A percentile compares a stretch with the other conserved stretches of the same genome.
Evolutionary conservation across 78 protist genomes (phyloP).

Genomic region (Polysphondylium violaceum): DNA sequence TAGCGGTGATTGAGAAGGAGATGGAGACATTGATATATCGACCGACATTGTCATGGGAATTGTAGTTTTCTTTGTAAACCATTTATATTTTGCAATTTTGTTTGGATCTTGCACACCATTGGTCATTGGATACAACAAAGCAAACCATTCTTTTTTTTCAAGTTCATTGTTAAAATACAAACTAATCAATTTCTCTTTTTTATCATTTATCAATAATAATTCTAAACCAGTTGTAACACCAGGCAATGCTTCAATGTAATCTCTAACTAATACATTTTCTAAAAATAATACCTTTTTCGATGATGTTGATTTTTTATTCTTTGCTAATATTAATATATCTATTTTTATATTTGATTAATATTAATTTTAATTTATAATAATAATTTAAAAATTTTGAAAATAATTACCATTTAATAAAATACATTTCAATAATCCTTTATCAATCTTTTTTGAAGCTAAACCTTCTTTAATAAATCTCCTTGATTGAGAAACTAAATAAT

Average conservation of each 20-base stretch:
- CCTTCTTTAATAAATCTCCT: constrained; percentile 58
- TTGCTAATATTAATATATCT: constrained; percentile 45
- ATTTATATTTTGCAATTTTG: constrained; percentile 23
- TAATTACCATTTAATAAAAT: constrained; percentile 64
- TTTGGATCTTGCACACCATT: constrained; percentile 13
- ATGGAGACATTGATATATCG: constrained; percentile 15
- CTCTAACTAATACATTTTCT: constrained; percentile 36
- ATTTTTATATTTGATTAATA: not conserved
- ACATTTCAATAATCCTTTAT: constrained; percentile 48
- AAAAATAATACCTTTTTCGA: constrained; percentile 5
- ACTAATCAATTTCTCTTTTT: constrained; percentile 47
- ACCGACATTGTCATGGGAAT: not conserved
- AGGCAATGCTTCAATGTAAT: constrained; percentile 18
- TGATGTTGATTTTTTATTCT: constrained; percentile 46
- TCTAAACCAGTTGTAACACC: constrained; percentile 55
- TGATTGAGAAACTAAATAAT: constrained; percentile 8
- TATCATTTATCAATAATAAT: constrained; percentile 18
- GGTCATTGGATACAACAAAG: constrained; percentile 9
- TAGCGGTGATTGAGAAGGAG: not conserved
- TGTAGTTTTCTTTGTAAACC: constrained; percentile 49
- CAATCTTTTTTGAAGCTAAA: constrained; percentile 31
- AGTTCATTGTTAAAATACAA: constrained; percentile 23
- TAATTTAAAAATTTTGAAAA: not conserved
- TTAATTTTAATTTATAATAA: not conserved
- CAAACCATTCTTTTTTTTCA: constrained; percentile 65